phyloP scores from a whole-genome alignment of 1,284 basidiomycete species.

The Moesziomyces parantarcticus region DNA sequence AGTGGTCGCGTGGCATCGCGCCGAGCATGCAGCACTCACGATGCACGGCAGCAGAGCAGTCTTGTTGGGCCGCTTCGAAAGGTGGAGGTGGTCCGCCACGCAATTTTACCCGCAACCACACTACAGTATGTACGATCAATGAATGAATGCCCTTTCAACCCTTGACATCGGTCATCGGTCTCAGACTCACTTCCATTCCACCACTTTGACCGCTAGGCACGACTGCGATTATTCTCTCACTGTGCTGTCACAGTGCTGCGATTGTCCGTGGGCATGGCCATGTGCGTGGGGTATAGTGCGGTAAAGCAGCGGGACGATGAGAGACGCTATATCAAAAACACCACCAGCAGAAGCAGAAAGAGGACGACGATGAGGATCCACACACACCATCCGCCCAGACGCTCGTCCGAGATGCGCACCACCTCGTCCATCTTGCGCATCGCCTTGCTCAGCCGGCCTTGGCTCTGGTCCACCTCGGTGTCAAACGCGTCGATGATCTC shows the following conservation, averaged over 20 bases:
- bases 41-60: too few species aligned
- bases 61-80: too few species aligned
- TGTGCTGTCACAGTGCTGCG: not conserved
- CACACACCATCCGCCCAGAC: constrained; percentile 66
- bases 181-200: too few species aligned
- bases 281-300: not conserved
- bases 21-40: too few species aligned
- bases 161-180: too few species aligned
- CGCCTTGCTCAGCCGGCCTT: constrained; percentile 53
- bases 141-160: too few species aligned
- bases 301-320: not conserved
- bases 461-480: constrained; percentile 58
- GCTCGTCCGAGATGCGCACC: constrained; percentile 57
- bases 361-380: constrained; percentile 63
- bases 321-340: constrained; percentile 42
- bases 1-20: not conserved
- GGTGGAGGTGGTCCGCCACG: too few species aligned
- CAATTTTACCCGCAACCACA: too few species aligned
- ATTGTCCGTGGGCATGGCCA: too few species aligned
- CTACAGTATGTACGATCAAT: too few species aligned
- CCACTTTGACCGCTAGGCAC: too few species aligned
- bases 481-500: constrained; percentile 64
- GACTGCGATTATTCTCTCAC: too few species aligned
- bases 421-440: constrained; percentile 64
- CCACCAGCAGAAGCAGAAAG: constrained; percentile 47